A percentile compares a stretch with the other conserved stretches of the same genome.
Evolutionary conservation across 2,329 filamentous ascomycete species (phyloP).

Genomic region (Fusarium tupiense): DNA sequence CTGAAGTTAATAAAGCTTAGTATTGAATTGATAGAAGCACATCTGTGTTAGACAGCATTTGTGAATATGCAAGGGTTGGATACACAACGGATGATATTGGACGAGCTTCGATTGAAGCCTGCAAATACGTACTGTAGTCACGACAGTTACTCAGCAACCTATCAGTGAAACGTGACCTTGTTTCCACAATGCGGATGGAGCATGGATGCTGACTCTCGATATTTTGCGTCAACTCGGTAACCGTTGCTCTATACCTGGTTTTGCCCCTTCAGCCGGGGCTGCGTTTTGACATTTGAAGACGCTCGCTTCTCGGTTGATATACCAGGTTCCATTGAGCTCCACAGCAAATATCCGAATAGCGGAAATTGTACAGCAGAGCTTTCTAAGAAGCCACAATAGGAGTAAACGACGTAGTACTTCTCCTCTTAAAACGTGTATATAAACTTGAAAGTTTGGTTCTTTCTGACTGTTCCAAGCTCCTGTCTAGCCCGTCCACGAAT

Average conservation of each 20-base stretch:
- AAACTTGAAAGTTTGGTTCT: not conserved
- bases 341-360: slow-evolving; percentile 5
- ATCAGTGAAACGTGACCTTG: slow-evolving; percentile 16
- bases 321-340: slow-evolving; percentile 1
- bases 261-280: not conserved
- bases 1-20: slow-evolving; percentile 5
- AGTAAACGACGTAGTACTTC: not conserved
- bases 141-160: slow-evolving; percentile 28
- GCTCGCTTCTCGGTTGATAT: not conserved
- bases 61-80: slow-evolving; percentile 1
- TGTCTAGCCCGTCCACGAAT: not conserved
- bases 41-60: slow-evolving; percentile 19
- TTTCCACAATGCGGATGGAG: slow-evolving; percentile 16
- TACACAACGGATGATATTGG: slow-evolving; percentile 5
- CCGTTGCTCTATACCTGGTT: not conserved
- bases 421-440: not conserved
- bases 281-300: not conserved
- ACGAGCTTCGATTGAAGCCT: not conserved
- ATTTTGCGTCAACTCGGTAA: slow-evolving; percentile 12
- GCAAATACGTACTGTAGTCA: slow-evolving; percentile 8
- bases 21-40: not conserved
- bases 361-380: slow-evolving; percentile 1
- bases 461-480: not conserved
- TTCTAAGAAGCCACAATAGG: not conserved
- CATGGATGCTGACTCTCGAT: slow-evolving; percentile 4